phyloP scores from a whole-genome alignment of 139 green algal species.

The Chlorella sorokiniana region DNA sequence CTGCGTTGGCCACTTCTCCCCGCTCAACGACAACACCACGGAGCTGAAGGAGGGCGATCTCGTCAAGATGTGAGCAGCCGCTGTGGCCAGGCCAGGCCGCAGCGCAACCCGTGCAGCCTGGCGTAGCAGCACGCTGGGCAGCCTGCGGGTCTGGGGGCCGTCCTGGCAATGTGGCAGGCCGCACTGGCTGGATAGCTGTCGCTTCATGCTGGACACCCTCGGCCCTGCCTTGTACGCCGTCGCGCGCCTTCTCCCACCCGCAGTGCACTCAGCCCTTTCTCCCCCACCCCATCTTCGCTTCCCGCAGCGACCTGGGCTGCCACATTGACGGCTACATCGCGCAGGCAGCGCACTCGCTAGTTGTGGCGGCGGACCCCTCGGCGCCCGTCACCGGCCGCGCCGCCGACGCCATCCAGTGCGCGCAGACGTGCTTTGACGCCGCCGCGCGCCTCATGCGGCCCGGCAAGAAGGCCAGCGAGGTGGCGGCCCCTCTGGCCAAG shows the following conservation, averaged over 20 bases:
- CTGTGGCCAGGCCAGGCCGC: neutral
- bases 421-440: constrained; percentile 82
- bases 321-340: constrained; percentile 98
- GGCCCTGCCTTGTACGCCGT: too few species aligned
- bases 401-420: constrained; percentile 88
- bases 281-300: neutral
- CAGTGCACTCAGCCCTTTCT: neutral
- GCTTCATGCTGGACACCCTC: too few species aligned
- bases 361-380: constrained; percentile 59
- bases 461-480: constrained; percentile 79
- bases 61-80: constrained; percentile 87
- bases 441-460: constrained; percentile 90
- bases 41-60: constrained; percentile 86
- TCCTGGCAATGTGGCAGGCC: too few species aligned
- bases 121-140: too few species aligned
- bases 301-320: constrained; percentile 85
- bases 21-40: constrained; percentile 69
- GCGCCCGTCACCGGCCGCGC: constrained; percentile 71
- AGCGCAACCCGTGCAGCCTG: too few species aligned
- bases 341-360: constrained; percentile 82
- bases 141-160: too few species aligned
- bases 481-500: constrained; percentile 72
- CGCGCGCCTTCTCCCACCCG: neutral
- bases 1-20: constrained; percentile 91
- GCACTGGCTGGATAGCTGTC: too few species aligned